phyloP scores from a whole-genome alignment of 2,329 filamentous ascomycete species.

The Colletotrichum musicola region DNA sequence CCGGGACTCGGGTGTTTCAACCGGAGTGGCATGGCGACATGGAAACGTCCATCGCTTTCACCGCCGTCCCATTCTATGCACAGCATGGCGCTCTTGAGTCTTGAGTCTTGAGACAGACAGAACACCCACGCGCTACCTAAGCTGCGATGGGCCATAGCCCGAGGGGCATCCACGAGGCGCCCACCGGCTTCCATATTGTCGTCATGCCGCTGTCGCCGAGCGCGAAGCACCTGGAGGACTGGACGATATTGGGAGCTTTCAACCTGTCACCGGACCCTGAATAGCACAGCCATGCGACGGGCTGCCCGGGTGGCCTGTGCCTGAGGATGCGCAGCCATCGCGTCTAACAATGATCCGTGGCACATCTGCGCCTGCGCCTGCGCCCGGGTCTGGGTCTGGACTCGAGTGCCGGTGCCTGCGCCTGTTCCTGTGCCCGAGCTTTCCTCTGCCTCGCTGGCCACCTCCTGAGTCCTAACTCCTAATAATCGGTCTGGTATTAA shows the following conservation, averaged over 20 bases:
- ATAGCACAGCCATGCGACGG: slow-evolving; percentile 25
- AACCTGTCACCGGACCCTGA: slow-evolving; percentile 34
- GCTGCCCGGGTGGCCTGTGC: slow-evolving; percentile 33
- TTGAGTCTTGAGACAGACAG: slow-evolving; percentile 1
- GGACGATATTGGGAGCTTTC: slow-evolving; percentile 15
- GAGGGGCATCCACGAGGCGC: slow-evolving; percentile 12
- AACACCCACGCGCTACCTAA: background rate
- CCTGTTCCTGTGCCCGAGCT: slow-evolving; percentile 8
- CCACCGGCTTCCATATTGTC: slow-evolving; percentile 17
- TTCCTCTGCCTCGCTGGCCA: background rate
- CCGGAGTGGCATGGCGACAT: slow-evolving; percentile 7
- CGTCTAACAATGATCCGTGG: background rate
- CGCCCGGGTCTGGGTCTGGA: no score
- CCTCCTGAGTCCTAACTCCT: slow-evolving; percentile 22
- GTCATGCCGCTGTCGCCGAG: slow-evolving; percentile 31
- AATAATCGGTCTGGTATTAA: slow-evolving; percentile 28
- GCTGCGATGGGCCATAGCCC: background rate
- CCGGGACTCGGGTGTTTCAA: slow-evolving; percentile 38
- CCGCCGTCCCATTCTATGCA: slow-evolving; percentile 29
- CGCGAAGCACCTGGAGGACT: background rate
- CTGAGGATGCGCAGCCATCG: background rate
- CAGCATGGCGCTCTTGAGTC: background rate
- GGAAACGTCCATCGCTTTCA: slow-evolving; percentile 33
- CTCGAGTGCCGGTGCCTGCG: slow-evolving; percentile 2
- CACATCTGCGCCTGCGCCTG: background rate